These are phyloP conservation scores for Thalassiosira profunda DNA, from an alignment of 108 stramenopile species.

Conservation along the genomic window DNA sequence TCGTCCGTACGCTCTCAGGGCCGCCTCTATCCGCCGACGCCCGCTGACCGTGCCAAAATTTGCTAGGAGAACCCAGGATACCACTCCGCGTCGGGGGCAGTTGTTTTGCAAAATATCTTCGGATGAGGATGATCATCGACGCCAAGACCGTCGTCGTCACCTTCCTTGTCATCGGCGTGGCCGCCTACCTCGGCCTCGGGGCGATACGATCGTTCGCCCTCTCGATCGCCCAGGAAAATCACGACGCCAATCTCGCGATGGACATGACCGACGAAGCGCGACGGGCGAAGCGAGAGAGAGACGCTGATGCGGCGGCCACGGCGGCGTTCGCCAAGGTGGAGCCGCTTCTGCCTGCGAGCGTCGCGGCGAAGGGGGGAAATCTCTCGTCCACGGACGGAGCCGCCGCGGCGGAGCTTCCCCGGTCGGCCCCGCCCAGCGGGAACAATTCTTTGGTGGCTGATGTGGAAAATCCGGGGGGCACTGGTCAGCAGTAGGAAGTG, in stretches of 20 bases:
- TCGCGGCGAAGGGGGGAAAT: constrained; percentile 19
- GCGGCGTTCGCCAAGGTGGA: constrained; percentile 83
- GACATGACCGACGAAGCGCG: constrained; percentile 72
- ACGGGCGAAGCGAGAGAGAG: constrained; percentile 63
- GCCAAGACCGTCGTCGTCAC: constrained; percentile 71
- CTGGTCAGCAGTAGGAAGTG: no score
- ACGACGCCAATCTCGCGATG: constrained; percentile 73
- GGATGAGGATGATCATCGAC: constrained; percentile 93
- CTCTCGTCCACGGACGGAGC: not conserved
- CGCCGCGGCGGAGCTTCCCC: constrained; percentile 1
- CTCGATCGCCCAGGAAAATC: constrained; percentile 86
- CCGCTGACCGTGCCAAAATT: no score
- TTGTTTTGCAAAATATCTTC: no score
- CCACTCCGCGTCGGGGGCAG: no score
- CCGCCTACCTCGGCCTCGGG: constrained; percentile 55
- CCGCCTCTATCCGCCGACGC: no score
- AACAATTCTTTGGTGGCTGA: no score
- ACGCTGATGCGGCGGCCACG: constrained; percentile 75
- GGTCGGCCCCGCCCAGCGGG: constrained; percentile 7
- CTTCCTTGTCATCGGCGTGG: constrained; percentile 58
- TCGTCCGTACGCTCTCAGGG: no score
- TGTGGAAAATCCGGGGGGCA: no score
- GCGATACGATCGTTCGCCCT: constrained; percentile 77
- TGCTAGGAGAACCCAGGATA: no score
- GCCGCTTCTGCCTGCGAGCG: constrained; percentile 57